phyloP scores from a whole-genome alignment of 2,329 filamentous ascomycete species.

The Fusarium dimerum region DNA sequence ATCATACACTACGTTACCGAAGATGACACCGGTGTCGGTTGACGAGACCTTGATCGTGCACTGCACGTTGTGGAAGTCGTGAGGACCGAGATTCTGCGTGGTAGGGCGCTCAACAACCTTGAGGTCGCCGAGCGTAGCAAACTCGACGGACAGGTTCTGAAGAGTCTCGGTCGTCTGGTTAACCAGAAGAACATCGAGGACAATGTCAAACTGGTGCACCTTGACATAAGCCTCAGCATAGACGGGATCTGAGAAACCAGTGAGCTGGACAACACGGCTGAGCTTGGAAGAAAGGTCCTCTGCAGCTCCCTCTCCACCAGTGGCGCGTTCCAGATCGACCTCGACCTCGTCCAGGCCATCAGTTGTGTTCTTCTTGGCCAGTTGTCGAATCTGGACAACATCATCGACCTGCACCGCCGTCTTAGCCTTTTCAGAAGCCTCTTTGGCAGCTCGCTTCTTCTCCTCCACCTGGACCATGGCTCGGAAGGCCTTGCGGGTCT shows the following conservation, averaged over 20 bases:
- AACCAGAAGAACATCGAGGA: slow-evolving; percentile 92
- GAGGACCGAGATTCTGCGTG: slow-evolving; percentile 90
- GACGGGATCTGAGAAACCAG: slow-evolving; percentile 95
- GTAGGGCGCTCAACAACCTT: slow-evolving; percentile 97
- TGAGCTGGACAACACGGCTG: slow-evolving; percentile 93
- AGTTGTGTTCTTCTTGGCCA: slow-evolving; percentile 84
- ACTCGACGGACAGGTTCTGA: slow-evolving; percentile 96
- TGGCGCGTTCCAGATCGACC: slow-evolving; percentile 88
- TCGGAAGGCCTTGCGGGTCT: slow-evolving; percentile 92
- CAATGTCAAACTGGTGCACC: slow-evolving; percentile 98
- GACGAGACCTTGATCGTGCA: slow-evolving; percentile 98
- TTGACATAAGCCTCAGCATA: slow-evolving; percentile 99
- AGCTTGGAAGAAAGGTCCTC: slow-evolving; percentile 94
- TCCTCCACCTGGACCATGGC: slow-evolving; percentile 97
- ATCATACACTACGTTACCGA: slow-evolving; percentile 98
- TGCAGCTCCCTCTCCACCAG: slow-evolving; percentile 78
- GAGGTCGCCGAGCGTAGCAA: slow-evolving; percentile 95
- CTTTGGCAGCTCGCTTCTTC: slow-evolving; percentile 95
- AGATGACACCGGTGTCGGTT: slow-evolving; percentile 97
- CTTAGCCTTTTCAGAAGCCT: slow-evolving; percentile 89
- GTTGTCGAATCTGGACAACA: slow-evolving; percentile 86
- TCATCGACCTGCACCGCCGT: slow-evolving; percentile 94
- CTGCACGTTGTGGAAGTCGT: slow-evolving; percentile 98
- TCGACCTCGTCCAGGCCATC: slow-evolving; percentile 86
- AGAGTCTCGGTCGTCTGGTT: slow-evolving; percentile 97